Base-by-base conservation (phyloP, 768 basidiomycete genomes). In the Agaricus sinodeliciosus region DNA sequence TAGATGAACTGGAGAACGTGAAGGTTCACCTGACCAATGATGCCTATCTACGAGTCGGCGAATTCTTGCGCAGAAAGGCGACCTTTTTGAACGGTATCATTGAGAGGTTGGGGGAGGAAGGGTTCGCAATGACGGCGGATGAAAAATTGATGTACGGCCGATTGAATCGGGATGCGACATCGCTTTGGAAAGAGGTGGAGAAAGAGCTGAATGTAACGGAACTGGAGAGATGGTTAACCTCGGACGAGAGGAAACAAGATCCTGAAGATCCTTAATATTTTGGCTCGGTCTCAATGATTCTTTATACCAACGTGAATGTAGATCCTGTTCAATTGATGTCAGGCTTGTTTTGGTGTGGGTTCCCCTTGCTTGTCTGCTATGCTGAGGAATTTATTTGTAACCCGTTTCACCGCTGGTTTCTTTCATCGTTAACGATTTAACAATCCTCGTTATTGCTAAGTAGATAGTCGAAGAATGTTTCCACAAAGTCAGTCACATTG, bases 121-220 rank as follows among this genome's bases (percentile, higher is more conserved):
- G 27, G 2, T 7, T 25, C 35, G 16, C 15, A 6, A 39, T 39
- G 37, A 50, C 49, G 18, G 18, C 31, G 3, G 28, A n/a, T 18
- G 51, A 53, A 22, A 4, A 46, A 16, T 4, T 13, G 4, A 25
- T n/a, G 7, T 53, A 53, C 34, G 13, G 8, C 13, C 9, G 5
- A 2, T 18, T 53, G 27, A 31, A 28, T 4, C 6, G 6, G 27
- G 44, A 53, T 8, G 51, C 51, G 4, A 16, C 12, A 45, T 9
- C 5, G 5, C 43, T 53, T 11, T 53, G 51, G 51, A 40, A 40
- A 13, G 16, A 53, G 19, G 44, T 53, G 37, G 44, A 53, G 19
- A 40, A 53, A 1, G 44, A 53, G 26, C 11, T 46, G 3, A 22
- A 45, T 19, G 16, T 28, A 1, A 25, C 36, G 18, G 51, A 45